Evolutionary conservation across 495 filamentous ascomycete genomes (phyloP), one percentile per base, ranked within the genome.

Genomic region (Penicillium turbatum): DNA sequence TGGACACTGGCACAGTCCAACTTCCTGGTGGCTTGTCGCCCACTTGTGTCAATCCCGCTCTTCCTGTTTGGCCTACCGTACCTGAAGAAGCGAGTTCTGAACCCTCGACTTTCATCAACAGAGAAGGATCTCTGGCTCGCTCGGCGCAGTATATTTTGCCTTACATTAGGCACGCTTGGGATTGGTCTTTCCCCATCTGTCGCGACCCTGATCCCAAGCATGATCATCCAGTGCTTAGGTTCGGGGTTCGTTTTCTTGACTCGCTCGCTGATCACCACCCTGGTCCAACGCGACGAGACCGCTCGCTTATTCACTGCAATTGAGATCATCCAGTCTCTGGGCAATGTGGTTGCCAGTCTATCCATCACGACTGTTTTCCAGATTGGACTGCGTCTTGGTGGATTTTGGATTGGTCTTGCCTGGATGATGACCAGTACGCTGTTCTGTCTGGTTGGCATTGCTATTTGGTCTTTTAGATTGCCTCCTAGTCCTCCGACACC

Each of bases 261-360:
- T 1, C 76, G 82, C 5, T 76, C 81, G 0, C 66, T 83, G 24
- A 62, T 80, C 15, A 81, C 79, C 2, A 73, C 73, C 0, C 65
- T 82, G 11, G 79, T 85, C 11, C 62, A 78, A 17, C 67, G 74
- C 0, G 69, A 80, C 13, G 74, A 83, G 47, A 80, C 79, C 0
- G 81, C 82, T 8, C 70, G 81, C 3, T 61, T 84, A 12, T 84
- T 79, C 51, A 79, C 77, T 0, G 67, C 83, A 31, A 76, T 85
- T 45, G 78, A 76, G 53, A 75, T 84, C 10, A 54, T 81, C 12
- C 81, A 85, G 55, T 77, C 77, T 0, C 44, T 79, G 19, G 79
- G 81, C 12, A 72, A 70, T n/a, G 71, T 85, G 19, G 67, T 79
- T 24, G 81, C 77, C 3, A 79, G 79, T 13, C 66, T 82, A 0